Evolutionary conservation across 2,329 filamentous ascomycete genomes (phyloP), one percentile per base, ranked within the genome.

Genomic region (Cytospora piceae): DNA sequence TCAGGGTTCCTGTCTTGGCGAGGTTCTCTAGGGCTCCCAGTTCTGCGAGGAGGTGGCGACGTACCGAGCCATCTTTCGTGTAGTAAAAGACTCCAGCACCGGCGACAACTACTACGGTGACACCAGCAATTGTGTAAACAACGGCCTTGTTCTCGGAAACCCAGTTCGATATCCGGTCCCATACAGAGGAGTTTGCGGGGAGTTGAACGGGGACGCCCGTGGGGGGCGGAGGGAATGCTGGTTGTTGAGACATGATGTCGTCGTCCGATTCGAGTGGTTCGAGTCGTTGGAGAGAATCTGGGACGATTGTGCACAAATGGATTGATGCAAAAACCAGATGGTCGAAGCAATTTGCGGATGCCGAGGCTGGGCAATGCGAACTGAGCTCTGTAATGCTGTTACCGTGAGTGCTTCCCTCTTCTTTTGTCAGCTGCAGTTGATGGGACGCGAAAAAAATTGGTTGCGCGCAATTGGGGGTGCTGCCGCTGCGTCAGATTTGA

Each of bases 51-150:
- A 66, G 52, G 51, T 59, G 55, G 60, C 65, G 53, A 77, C 81
- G 73, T 81, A 89, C 86, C 72, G 83, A 80, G 71, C 85, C 83
- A 69, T 78, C 81, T 69, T 81, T 90, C 71, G 97, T 83, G 79
- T 97, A 98, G 83, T 98, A 99, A 75, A 96, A 90, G 53, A 92
- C 92, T 72, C 95, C 94, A 39, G 94, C 94, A 68, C 92, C 92
- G 17, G 93, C 95, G 64, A 96, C 91, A 15, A 66, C 66, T 53
- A 97, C 93, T 57, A 97, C 86, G 62, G 94, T 94, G 67, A 97
- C 91, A 74, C 95, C 95, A 64, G 94, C 95, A 79, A 98, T 92
- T 71, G 95, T 97, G 80, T 97, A 99, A 69, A 96, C 94, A 63
- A 94, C 86, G 57, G 92, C 91, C 83, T 97, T 98, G 82, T 99